Evolutionary conservation across 805 yeast species (phyloP).

Genomic region (Pichia deserticola): DNA sequence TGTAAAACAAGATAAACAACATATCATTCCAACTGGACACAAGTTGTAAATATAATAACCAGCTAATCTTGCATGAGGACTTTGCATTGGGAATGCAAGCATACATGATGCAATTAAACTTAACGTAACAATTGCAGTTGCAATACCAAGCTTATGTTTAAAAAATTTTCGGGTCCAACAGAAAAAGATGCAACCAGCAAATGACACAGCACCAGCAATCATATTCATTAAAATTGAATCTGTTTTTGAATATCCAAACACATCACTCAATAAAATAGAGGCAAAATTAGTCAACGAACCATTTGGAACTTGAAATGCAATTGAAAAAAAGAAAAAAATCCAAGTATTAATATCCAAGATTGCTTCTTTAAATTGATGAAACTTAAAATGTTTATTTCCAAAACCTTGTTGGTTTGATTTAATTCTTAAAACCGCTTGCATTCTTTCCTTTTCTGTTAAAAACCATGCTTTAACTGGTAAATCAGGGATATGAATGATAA

Average conservation of each 20-base stretch:
- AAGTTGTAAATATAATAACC: constrained; percentile 24
- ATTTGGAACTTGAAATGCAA: constrained; percentile 24
- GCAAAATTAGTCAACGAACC: constrained; percentile 41
- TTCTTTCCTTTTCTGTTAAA: constrained; percentile 31
- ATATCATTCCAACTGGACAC: constrained; percentile 28
- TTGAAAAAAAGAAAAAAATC: constrained; percentile 30
- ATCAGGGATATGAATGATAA: constrained; percentile 30
- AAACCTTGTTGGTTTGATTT: constrained; percentile 31
- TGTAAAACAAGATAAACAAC: no score
- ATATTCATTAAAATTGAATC: constrained; percentile 21
- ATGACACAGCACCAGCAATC: constrained; percentile 24
- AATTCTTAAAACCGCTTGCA: constrained; percentile 25
- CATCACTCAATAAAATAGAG: constrained; percentile 27
- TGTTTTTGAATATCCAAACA: constrained; percentile 25
- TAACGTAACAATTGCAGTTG: constrained; percentile 12
- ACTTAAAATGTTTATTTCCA: constrained; percentile 22
- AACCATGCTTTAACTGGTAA: constrained; percentile 30
- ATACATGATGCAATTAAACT: constrained; percentile 10
- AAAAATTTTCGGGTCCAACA: constrained; percentile 20
- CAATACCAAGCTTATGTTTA: constrained; percentile 19
- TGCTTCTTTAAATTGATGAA: constrained; percentile 23
- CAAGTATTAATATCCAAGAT: constrained; percentile 32
- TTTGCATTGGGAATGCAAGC: constrained; percentile 16
- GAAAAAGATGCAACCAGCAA: constrained; percentile 27
- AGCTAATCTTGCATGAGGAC: constrained; percentile 18